Conservation (phyloP, 345 rosid genomes). For the Populus simonii region DNA sequence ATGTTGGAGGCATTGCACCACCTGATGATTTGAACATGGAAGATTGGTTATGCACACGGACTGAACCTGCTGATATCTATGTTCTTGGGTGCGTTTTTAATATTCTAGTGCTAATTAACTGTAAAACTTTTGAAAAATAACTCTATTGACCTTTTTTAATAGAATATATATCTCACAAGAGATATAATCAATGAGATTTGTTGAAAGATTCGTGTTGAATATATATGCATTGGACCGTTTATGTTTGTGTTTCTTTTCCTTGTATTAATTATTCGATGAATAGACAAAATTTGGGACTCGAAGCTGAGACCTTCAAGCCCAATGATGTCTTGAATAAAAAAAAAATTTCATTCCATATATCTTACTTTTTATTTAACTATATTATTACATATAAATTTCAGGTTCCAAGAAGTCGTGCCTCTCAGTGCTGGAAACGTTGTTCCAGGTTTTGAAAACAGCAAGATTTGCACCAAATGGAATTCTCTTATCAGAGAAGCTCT, state of each 20-base stretch:
- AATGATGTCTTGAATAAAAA: neutral
- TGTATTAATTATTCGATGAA: too few species aligned
- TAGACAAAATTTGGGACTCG: neutral
- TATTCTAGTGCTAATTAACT: neutral
- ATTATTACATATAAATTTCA: neutral
- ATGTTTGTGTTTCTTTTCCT: too few species aligned
- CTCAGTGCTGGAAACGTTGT: conserved; percentile 36
- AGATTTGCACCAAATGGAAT: conserved; percentile 26
- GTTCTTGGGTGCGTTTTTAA: conserved; percentile 33
- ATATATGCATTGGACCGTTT: too few species aligned
- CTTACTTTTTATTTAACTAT: too few species aligned
- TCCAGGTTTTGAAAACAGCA: conserved; percentile 27
- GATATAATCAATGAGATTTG: neutral
- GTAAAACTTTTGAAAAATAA: neutral
- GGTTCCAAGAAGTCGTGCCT: conserved; percentile 51
- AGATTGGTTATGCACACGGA: conserved; percentile 22
- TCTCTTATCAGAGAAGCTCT: conserved; percentile 29
- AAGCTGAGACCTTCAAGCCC: neutral
- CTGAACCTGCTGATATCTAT: conserved; percentile 28
- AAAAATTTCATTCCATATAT: neutral
- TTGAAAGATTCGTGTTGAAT: neutral
- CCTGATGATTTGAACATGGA: conserved; percentile 24
- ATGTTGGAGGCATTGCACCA: conserved; percentile 37
- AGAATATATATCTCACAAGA: too few species aligned
- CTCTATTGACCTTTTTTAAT: neutral